Conservation (phyloP, 2,329 filamentous ascomycete genomes). For the Fusarium decemcellulare region DNA sequence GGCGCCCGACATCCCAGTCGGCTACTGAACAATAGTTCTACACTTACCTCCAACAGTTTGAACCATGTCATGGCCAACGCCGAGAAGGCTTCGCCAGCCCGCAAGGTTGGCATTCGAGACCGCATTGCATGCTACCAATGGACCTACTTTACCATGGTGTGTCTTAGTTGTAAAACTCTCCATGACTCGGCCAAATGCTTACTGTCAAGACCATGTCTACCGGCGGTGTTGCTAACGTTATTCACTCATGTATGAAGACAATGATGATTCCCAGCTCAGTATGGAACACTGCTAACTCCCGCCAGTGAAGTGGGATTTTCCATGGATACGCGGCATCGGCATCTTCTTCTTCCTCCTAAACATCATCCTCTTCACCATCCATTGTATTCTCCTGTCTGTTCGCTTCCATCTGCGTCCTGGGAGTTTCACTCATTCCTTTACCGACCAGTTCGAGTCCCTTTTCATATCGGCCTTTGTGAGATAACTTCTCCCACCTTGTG, state of each 20-base stretch:
- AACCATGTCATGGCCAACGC: constrained; percentile 53
- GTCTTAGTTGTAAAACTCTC: not conserved
- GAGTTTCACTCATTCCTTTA: constrained; percentile 79
- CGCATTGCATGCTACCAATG: constrained; percentile 71
- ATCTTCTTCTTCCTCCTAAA: constrained; percentile 75
- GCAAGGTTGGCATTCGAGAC: constrained; percentile 62
- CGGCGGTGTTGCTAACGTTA: constrained; percentile 69
- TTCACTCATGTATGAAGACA: constrained; percentile 53
- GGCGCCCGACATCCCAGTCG: constrained; percentile 20
- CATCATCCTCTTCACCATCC: constrained; percentile 72
- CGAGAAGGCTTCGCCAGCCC: constrained; percentile 40
- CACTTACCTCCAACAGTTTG: constrained; percentile 42
- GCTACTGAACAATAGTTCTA: constrained; percentile 27
- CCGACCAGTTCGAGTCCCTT: constrained; percentile 83
- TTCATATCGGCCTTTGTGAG: constrained; percentile 78
- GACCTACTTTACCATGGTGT: constrained; percentile 80
- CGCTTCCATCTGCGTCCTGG: constrained; percentile 80
- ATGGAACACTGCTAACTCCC: constrained; percentile 12
- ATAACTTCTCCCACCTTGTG: not conserved
- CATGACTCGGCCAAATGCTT: constrained; percentile 2
- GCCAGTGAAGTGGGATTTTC: constrained; percentile 52
- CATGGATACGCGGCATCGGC: constrained; percentile 72
- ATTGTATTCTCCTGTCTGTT: constrained; percentile 74
- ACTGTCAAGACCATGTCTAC: constrained; percentile 61
- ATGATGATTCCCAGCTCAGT: not conserved